Percentiles rank a stretch among this genome's conserved stretches.
phyloP scores from a whole-genome alignment of 805 yeast genomes.

The Crinitomyces ghanaensis region DNA sequence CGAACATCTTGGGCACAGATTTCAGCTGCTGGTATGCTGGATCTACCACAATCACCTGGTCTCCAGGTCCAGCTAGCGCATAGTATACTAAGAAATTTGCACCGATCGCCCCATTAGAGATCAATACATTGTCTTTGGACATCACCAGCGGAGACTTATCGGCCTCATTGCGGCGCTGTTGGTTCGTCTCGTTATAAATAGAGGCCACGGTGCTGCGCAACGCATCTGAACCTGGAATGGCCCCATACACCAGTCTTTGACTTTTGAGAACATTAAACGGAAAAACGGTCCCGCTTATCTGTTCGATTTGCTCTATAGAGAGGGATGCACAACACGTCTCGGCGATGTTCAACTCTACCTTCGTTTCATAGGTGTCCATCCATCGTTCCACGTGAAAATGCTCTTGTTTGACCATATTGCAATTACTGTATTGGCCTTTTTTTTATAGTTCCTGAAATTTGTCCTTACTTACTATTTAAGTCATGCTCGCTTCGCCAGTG shows the following conservation, averaged over 20 bases:
- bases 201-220: conserved; percentile 29
- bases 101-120: conserved; percentile 47
- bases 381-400: conserved; percentile 41
- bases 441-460: no score
- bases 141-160: no score
- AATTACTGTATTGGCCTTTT: no score
- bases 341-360: conserved; percentile 33
- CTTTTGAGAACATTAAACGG: conserved; percentile 18
- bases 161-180: no score
- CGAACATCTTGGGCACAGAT: conserved; percentile 38
- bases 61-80: conserved; percentile 33
- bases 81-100: conserved; percentile 40
- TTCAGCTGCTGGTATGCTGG: conserved; percentile 42
- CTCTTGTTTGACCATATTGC: conserved; percentile 19
- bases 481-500: no score
- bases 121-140: conserved; percentile 33
- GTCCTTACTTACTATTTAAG: no score
- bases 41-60: conserved; percentile 36
- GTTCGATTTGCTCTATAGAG: conserved; percentile 30
- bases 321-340: conserved; percentile 43
- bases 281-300: conserved; percentile 22
- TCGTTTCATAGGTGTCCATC: conserved; percentile 40
- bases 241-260: conserved; percentile 33
- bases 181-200: conserved; percentile 25
- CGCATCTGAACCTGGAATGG: conserved; percentile 35